A percentile compares a stretch with the other conserved stretches of the same genome.
Evolutionary conservation across 306 rosid species (phyloP).

Genomic region (Cajanus cajan): DNA sequence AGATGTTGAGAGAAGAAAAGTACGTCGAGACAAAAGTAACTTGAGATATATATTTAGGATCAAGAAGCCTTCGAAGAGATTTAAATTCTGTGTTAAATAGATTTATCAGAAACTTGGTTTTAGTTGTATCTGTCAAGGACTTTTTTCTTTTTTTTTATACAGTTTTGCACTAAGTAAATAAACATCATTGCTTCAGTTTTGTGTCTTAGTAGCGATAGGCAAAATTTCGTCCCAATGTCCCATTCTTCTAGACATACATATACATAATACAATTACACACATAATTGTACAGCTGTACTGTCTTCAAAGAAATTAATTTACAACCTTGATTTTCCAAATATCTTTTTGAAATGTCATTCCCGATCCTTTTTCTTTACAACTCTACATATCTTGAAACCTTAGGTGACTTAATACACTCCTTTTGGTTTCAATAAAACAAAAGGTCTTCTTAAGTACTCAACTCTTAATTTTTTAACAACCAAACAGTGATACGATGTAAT

Average conservation of each 20-base stretch:
- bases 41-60: background rate
- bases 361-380: background rate
- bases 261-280: background rate
- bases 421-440: background rate
- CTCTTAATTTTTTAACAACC: background rate
- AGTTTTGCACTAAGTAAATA: no score
- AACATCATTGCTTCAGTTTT: conserved; percentile 15
- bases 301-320: background rate
- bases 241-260: background rate
- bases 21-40: background rate
- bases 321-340: background rate
- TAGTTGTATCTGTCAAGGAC: no score
- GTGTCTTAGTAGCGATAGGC: background rate
- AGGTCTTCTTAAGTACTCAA: background rate
- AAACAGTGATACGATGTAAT: background rate
- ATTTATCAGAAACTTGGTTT: no score
- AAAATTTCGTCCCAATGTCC: conserved; percentile 25
- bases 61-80: background rate
- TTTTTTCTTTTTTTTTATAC: no score
- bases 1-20: background rate
- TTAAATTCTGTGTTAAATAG: background rate
- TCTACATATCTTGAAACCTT: background rate
- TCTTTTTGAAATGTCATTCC: background rate
- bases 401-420: background rate
- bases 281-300: background rate